Base-by-base conservation (phyloP, 192 early-diverging fungal genomes). In the Coemansia erecta region DNA sequence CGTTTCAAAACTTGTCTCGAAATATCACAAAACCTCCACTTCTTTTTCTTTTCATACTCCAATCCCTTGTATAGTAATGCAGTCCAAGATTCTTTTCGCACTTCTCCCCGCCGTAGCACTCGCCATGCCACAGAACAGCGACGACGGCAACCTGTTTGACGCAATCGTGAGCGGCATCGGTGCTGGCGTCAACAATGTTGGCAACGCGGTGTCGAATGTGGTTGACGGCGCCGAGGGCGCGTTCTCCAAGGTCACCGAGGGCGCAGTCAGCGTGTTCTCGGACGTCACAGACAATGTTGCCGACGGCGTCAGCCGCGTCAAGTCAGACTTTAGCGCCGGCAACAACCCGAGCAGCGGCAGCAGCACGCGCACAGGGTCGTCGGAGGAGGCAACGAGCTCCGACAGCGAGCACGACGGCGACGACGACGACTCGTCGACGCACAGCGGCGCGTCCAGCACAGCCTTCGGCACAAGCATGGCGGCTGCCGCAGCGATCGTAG, bases 251-350 rank as follows among this genome's bases (percentile, higher is more conserved):
- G 39, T 56, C 5, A 63, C 53, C 3, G 31, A 63, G 0, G 53
- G 52, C 10, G 61, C 61, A 3, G 66, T 68, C 12, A 46, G 26
- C 19, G 66, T 19, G 23, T 68, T 61, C 40, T 48, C 52, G 15
- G 8, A 64, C 3, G 49, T 46, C 15, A 66, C 63, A 3, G n/a
- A 55, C 22, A 42, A 22, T 28, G 57, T 35, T 4, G 57, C 39
- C 8, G 44, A 45, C 14, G 53, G 15, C 18, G 40, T 24, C 23
- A 64, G 68, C 67, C 73, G 73, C 21, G 31, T 66, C 17, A 22
- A 61, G 63, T 66, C 63, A 1, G 73, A 76, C 73, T 76, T 76
- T 54, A 59, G 58, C 39, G 67, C 63, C 8, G 73, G 73, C 28
- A 58, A 57, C 9, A 51, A n/a, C 55, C 42, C 15, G 22, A 61